Percentiles rank a stretch among this genome's conserved stretches.
These are phyloP conservation scores for Aspergillus melleus DNA, from an alignment of 2,329 filamentous ascomycete genomes.

Conservation along the genomic window DNA sequence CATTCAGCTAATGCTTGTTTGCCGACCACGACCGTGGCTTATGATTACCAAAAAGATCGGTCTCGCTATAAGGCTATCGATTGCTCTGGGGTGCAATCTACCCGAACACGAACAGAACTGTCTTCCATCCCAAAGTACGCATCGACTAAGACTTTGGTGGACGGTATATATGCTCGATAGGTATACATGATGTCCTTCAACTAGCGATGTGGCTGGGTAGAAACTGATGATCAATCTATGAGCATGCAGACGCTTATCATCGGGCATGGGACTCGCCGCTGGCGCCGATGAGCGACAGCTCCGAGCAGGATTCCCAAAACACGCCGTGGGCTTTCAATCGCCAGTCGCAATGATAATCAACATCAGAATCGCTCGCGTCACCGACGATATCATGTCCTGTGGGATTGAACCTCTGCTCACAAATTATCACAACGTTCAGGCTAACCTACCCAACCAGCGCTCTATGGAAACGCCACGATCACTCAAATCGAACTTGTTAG, in stretches of 20 bases:
- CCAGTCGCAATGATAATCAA: slow-evolving; percentile 20
- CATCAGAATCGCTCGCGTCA: slow-evolving; percentile 20
- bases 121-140: slow-evolving; percentile 21
- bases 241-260: slow-evolving; percentile 16
- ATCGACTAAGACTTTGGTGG: slow-evolving; percentile 24
- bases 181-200: slow-evolving; percentile 4
- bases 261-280: slow-evolving; percentile 19
- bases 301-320: slow-evolving; percentile 12
- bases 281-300: slow-evolving; percentile 22
- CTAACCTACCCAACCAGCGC: slow-evolving; percentile 1
- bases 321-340: slow-evolving; percentile 18
- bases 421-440: no score
- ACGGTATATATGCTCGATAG: slow-evolving; percentile 26
- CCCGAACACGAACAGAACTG: slow-evolving; percentile 14
- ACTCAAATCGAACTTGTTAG: slow-evolving; percentile 19
- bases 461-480: slow-evolving; percentile 21
- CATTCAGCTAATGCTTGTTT: no score
- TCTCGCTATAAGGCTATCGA: slow-evolving; percentile 19
- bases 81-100: slow-evolving; percentile 20
- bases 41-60: slow-evolving; percentile 11
- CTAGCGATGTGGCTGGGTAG: no score
- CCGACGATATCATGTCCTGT: slow-evolving; percentile 24
- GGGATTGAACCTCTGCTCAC: not conserved
- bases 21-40: no score
- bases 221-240: no score